Evolutionary conservation across 768 basidiomycete species (phyloP), one percentile per base, ranked within the genome.

Genomic region (Mrakia gelida): DNA sequence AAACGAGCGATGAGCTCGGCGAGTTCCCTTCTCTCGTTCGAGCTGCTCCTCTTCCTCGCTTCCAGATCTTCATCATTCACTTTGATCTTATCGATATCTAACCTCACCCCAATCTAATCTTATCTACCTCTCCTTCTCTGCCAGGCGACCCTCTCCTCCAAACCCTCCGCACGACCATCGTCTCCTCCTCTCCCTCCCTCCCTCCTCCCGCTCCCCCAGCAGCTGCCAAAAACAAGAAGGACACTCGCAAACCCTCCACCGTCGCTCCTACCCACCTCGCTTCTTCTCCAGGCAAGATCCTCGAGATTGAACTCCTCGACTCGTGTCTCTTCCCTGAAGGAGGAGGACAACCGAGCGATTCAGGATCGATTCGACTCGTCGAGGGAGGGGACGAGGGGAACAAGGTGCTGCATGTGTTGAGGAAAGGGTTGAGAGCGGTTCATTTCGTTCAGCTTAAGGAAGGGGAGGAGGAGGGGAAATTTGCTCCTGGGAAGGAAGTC

Each of bases 321-420:
- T 78, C 65, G 5, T 54, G 21, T 41, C 52, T 77, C 7, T 77
- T 75, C 23, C 75, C 75, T 8, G 74, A 75, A 41, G 76, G 73
- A 13, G 89, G 92, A 16, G 93, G 93, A 0, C 92, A 94, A 80
- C 91, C 91, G 0, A 89, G 89, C 0, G 93, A 94, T 81, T 89
- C 89, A 34, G 92, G 92, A 9, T 1, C 71, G 86, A 18, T 92
- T 43, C 84, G 84, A 34, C 86, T 77, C 0, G 75, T 80, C 32
- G 76, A 41, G 0, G 30, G 26, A 16, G 65, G n/a, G 2, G 52
- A 61, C 43, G 11, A 84, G 2, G 86, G 83, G 16, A 90, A 89
- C 88, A 85, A 87, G 21, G 90, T 94, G 26, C 82, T 89, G 0
- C 89, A 91, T 80, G 89, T 89, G 30, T 89, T 90, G 81, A 86